phyloP scores from a whole-genome alignment of 768 basidiomycete genomes.

The Boletus reticulatus region DNA sequence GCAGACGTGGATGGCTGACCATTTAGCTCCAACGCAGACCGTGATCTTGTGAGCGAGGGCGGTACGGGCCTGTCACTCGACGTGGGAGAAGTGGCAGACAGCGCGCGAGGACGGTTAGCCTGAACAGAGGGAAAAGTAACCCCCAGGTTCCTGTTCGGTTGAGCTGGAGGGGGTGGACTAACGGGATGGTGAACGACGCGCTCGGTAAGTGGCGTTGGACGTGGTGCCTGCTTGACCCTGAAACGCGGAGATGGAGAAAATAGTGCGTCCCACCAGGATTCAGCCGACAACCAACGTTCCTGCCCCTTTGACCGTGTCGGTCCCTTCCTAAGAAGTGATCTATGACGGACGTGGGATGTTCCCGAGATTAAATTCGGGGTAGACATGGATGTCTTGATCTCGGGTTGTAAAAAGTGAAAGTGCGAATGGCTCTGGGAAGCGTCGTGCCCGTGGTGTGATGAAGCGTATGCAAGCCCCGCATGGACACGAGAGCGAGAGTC shows the following conservation, averaged over 20 bases:
- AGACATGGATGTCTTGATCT: constrained; percentile 56
- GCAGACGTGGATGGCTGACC: constrained; percentile 7
- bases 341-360: constrained; percentile 3
- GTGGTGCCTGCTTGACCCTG: constrained; percentile 42
- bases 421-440: not conserved
- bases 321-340: constrained; percentile 19
- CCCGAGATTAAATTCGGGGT: constrained; percentile 57
- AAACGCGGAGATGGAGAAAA: constrained; percentile 76
- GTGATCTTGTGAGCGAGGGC: constrained; percentile 17
- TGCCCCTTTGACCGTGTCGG: constrained; percentile 38
- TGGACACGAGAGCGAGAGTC: not conserved
- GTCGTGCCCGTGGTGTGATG: constrained; percentile 6
- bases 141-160: not conserved
- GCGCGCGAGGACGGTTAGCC: constrained; percentile 20
- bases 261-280: constrained; percentile 81
- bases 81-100: constrained; percentile 8
- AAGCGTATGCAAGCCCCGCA: not conserved
- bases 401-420: not conserved
- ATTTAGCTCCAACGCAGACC: constrained; percentile 20
- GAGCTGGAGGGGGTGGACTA: constrained; percentile 37
- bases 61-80: not conserved
- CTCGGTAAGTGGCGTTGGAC: constrained; percentile 15
- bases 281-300: constrained; percentile 69
- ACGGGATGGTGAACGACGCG: constrained; percentile 49
- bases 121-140: constrained; percentile 8